phyloP scores from a whole-genome alignment of 1,284 basidiomycete genomes.

The Moesziomyces sp. region DNA sequence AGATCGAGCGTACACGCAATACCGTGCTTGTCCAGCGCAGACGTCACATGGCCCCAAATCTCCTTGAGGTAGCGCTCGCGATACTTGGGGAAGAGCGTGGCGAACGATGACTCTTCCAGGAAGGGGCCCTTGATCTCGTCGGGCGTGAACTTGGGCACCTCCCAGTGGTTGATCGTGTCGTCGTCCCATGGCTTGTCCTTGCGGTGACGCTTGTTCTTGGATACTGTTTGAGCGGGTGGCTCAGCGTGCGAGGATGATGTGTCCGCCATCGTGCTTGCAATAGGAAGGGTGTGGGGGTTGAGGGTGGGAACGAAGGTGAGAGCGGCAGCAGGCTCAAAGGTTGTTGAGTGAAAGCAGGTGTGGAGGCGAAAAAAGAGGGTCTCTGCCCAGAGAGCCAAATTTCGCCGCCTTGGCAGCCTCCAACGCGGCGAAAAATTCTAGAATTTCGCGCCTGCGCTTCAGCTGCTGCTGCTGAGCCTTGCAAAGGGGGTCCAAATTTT shows the following conservation, averaged over 20 bases:
- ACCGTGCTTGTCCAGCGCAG: constrained; percentile 83
- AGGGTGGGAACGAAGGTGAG: constrained; percentile 1
- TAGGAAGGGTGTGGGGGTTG: neutral
- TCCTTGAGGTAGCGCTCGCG: constrained; percentile 95
- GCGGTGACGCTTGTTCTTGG: constrained; percentile 65
- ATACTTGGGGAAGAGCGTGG: constrained; percentile 98
- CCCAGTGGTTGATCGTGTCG: constrained; percentile 99
- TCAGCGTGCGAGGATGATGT: constrained; percentile 12
- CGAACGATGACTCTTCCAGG: constrained; percentile 94
- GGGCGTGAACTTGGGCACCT: constrained; percentile 78
- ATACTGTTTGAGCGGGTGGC: constrained; percentile 8
- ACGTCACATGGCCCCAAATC: constrained; percentile 93
- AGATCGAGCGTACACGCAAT: constrained; percentile 92
- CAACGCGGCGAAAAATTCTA: constrained; percentile 30
- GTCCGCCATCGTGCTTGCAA: constrained; percentile 3
- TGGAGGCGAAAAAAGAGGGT: constrained; percentile 3
- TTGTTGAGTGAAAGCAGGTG: too few species aligned
- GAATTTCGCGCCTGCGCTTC: constrained; percentile 7
- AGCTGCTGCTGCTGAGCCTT: neutral
- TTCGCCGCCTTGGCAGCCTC: neutral
- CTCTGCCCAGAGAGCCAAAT: neutral
- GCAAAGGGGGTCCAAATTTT: constrained; percentile 19
- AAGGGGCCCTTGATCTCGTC: constrained; percentile 81
- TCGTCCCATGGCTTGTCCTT: constrained; percentile 82
- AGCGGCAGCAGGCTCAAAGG: neutral